phyloP scores from a whole-genome alignment of 1,284 basidiomycete genomes.

The Heterobasidion irregulare region DNA sequence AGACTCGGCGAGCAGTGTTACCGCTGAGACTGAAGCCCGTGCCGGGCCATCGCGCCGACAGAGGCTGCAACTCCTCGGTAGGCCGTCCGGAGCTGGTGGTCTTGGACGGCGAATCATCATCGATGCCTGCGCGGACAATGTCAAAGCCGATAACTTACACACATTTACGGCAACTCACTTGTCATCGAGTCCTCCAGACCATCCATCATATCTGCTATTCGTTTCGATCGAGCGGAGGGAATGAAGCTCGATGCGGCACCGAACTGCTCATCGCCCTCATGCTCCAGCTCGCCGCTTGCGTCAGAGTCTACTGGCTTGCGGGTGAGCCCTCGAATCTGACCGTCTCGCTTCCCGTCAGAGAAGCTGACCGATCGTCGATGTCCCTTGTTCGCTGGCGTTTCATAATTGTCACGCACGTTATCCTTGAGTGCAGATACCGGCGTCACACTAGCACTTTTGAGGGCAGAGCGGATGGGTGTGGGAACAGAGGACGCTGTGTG shows the following conservation, averaged over 20 bases:
- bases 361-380: slow-evolving; percentile 86
- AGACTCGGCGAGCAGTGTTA: slow-evolving; percentile 3
- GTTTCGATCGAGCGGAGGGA: slow-evolving; percentile 64
- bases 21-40: slow-evolving; percentile 8
- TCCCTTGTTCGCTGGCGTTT: slow-evolving; percentile 40
- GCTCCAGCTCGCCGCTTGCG: slow-evolving; percentile 13
- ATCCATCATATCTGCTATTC: slow-evolving; percentile 73
- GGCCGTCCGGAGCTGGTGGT: slow-evolving; percentile 33
- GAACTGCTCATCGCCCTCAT: slow-evolving; percentile 8
- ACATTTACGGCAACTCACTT: background rate
- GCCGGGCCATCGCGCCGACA: slow-evolving; percentile 31
- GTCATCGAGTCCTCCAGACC: slow-evolving; percentile 42
- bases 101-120: slow-evolving; percentile 60
- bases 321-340: slow-evolving; percentile 67
- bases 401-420: slow-evolving; percentile 28
- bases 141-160: background rate
- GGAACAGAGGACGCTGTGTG: slow-evolving; percentile 13
- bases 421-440: slow-evolving; percentile 49
- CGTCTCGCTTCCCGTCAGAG: slow-evolving; percentile 82
- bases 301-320: slow-evolving; percentile 28
- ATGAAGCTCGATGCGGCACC: slow-evolving; percentile 20
- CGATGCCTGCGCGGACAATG: slow-evolving; percentile 24
- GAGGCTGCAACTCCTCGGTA: slow-evolving; percentile 36
- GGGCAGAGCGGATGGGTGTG: slow-evolving; percentile 43
- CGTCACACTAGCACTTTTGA: slow-evolving; percentile 45